These are phyloP conservation scores for Aspergillus bertholletiae DNA, from an alignment of 495 filamentous ascomycete species.

Conservation along the genomic window DNA sequence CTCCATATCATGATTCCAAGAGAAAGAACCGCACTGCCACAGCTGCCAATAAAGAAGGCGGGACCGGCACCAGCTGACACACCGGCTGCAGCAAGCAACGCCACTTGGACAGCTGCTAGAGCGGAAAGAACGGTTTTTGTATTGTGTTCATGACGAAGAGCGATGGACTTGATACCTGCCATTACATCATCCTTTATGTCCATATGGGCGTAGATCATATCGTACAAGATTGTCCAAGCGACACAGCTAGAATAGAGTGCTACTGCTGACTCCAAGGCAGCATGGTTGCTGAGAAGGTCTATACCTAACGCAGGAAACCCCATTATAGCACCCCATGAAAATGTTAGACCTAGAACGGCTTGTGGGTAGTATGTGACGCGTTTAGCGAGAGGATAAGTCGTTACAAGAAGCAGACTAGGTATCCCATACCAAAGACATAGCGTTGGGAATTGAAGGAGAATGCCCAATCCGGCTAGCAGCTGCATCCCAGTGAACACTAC, in stretches of 20 bases:
- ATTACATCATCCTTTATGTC: conserved; percentile 92
- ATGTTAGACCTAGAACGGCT: conserved; percentile 84
- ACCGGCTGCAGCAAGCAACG: conserved; percentile 76
- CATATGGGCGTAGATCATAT: conserved; percentile 99
- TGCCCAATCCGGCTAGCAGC: conserved; percentile 71
- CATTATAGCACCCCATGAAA: conserved; percentile 97
- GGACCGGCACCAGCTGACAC: conserved; percentile 72
- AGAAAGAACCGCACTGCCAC: conserved; percentile 73
- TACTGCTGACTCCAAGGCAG: conserved; percentile 63
- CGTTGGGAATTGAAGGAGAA: conserved; percentile 84
- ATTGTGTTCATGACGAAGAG: conserved; percentile 79
- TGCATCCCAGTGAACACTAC: conserved; percentile 81
- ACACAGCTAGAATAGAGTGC: conserved; percentile 82
- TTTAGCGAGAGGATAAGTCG: conserved; percentile 87
- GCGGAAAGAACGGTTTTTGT: conserved; percentile 83
- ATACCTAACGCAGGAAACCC: conserved; percentile 90
- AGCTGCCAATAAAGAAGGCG: conserved; percentile 78
- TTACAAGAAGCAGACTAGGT: conserved; percentile 78
- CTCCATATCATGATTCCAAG: conserved; percentile 84
- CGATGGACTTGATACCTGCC: conserved; percentile 94
- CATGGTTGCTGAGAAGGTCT: conserved; percentile 64
- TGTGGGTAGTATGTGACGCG: conserved; percentile 94
- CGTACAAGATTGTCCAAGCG: conserved; percentile 92
- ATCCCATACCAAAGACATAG: conserved; percentile 83
- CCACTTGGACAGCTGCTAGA: conserved; percentile 70